Evolutionary conservation across 345 rosid species (phyloP).

Genomic region (Bretschneidera sinensis): DNA sequence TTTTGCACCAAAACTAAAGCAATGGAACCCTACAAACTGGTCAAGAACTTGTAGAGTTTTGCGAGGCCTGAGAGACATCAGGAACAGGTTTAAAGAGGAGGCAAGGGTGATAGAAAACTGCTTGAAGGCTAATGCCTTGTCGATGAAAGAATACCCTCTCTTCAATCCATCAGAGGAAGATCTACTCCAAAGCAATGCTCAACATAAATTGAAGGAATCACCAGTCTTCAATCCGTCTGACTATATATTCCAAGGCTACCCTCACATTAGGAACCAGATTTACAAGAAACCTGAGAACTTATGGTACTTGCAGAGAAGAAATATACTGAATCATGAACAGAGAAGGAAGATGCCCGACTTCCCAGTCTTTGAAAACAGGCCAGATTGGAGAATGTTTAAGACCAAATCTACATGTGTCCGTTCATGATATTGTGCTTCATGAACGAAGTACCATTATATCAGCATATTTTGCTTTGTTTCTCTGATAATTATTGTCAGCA

Average conservation of each 20-base stretch:
- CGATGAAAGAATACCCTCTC: conserved; percentile 27
- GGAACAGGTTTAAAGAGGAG: conserved; percentile 72
- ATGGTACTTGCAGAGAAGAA: conserved; percentile 19
- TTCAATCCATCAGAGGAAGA: conserved; percentile 21
- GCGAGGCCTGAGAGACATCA: conserved; percentile 38
- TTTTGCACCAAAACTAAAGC: conserved; percentile 10
- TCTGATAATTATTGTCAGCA: neutral
- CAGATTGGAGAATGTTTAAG: conserved; percentile 34
- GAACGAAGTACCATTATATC: no score
- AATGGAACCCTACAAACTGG: no score
- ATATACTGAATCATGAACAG: conserved; percentile 12
- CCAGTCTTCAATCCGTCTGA: conserved; percentile 72
- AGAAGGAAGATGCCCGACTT: conserved; percentile 18
- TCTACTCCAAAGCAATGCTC: conserved; percentile 17
- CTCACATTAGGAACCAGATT: conserved; percentile 52
- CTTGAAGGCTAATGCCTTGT: conserved; percentile 38
- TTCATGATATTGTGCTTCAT: no score
- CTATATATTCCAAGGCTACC: conserved; percentile 57
- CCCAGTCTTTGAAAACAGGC: conserved; percentile 43
- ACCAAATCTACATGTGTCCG: conserved; percentile 52
- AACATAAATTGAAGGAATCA: conserved; percentile 31
- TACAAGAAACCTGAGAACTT: conserved; percentile 22
- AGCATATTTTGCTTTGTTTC: neutral
- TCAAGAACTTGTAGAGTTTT: conserved; percentile 21
- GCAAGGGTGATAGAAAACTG: conserved; percentile 75